These are phyloP conservation scores for Westerdykella aurantiaca DNA, from an alignment of 2,329 filamentous ascomycete species.

Conservation along the genomic window DNA sequence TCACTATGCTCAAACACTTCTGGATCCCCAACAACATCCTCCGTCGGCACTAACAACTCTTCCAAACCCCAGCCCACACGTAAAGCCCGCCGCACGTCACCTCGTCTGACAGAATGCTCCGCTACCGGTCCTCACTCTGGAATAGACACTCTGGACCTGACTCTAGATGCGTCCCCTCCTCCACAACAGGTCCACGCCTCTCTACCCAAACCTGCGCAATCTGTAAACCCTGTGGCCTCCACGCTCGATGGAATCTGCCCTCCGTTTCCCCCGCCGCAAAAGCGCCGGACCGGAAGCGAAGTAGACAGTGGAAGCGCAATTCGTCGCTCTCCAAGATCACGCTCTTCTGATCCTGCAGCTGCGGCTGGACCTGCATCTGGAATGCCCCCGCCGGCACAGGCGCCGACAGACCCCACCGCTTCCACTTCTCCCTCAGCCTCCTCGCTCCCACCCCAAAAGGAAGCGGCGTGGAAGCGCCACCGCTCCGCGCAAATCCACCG, in stretches of 20 bases:
- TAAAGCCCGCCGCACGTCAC: slow-evolving; percentile 3
- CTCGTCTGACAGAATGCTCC: neutral
- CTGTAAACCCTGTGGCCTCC: too few relatives aligned
- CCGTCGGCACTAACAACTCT: neutral
- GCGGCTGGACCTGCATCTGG: too few relatives aligned
- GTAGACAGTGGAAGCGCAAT: too few relatives aligned
- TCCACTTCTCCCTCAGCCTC: slow-evolving; percentile 4
- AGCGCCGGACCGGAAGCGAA: too few relatives aligned
- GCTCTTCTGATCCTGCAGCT: too few relatives aligned
- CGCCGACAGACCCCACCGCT: slow-evolving; percentile 6
- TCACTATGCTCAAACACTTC: slow-evolving; percentile 26
- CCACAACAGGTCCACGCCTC: neutral
- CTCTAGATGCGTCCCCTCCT: slow-evolving; percentile 1
- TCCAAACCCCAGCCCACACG: slow-evolving; percentile 9
- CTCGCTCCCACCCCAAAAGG: neutral
- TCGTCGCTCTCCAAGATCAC: too few relatives aligned
- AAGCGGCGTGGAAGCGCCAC: slow-evolving; percentile 27
- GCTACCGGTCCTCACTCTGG: slow-evolving; percentile 4
- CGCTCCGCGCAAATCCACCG: slow-evolving; percentile 12
- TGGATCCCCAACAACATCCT: slow-evolving; percentile 1
- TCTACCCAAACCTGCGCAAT: neutral
- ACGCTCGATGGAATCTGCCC: too few relatives aligned
- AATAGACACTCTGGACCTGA: slow-evolving; percentile 20
- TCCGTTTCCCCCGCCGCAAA: neutral
- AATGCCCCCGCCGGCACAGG: neutral